phyloP scores from a whole-genome alignment of 2,329 filamentous ascomycete species.

The Fusarium odoratissimum region DNA sequence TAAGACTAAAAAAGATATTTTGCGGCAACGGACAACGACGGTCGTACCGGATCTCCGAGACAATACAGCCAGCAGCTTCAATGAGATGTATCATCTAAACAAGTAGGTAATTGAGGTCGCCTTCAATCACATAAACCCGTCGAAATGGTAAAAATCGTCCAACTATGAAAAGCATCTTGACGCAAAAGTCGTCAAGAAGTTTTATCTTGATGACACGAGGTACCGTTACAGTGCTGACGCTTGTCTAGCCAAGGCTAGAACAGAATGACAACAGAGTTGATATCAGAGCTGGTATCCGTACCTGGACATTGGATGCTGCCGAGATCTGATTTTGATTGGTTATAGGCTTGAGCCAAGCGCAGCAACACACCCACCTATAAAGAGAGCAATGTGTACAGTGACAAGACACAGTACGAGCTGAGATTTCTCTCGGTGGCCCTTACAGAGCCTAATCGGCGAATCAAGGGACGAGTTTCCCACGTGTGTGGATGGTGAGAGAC shows the following conservation, averaged over 20 bases:
- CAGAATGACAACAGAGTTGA: conserved; percentile 20
- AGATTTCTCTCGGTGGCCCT: conserved; percentile 36
- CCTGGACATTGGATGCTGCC: conserved; percentile 34
- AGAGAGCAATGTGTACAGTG: conserved; percentile 26
- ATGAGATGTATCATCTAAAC: background rate
- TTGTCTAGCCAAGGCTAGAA: conserved; percentile 22
- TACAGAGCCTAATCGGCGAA: conserved; percentile 26
- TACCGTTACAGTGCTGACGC: conserved; percentile 6
- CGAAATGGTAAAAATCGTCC: background rate
- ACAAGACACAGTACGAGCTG: conserved; percentile 24
- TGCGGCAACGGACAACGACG: conserved; percentile 43
- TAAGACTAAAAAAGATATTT: conserved; percentile 31
- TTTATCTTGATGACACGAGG: background rate
- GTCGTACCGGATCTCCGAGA: conserved; percentile 45
- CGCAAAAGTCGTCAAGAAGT: background rate
- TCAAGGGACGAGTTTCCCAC: conserved; percentile 34
- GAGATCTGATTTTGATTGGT: conserved; percentile 32
- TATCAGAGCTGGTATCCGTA: conserved; percentile 29
- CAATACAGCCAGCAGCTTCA: background rate
- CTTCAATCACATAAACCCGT: background rate
- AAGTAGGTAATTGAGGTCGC: background rate
- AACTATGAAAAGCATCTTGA: background rate
- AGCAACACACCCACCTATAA: conserved; percentile 23
- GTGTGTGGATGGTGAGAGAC: conserved; percentile 36
- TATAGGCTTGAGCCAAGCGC: conserved; percentile 12